These are phyloP conservation scores for Paxillus rubicundulus DNA, from an alignment of 768 basidiomycete species.

Conservation along the genomic window DNA sequence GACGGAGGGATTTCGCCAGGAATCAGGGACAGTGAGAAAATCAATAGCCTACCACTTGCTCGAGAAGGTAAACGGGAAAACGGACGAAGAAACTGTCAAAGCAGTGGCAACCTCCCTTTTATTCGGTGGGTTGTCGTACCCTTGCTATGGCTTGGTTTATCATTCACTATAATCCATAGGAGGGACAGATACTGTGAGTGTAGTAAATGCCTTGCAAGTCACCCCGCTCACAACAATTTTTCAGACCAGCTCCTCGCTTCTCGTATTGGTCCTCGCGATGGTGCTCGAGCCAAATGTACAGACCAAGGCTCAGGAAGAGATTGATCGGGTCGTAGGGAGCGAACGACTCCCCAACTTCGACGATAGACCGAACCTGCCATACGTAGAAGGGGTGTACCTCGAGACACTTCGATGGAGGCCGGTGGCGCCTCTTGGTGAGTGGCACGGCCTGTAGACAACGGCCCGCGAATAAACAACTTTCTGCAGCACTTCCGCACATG, in stretches of 20 bases:
- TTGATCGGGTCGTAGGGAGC: constrained; percentile 31
- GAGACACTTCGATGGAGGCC: constrained; percentile 35
- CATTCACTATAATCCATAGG: constrained; percentile 11
- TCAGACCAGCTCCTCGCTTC: constrained; percentile 15
- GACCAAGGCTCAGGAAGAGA: constrained; percentile 29
- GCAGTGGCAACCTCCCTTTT: constrained; percentile 23
- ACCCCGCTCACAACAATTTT: neutral
- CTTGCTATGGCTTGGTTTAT: neutral
- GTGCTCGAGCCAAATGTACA: constrained; percentile 31
- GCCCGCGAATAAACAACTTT: neutral
- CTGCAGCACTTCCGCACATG: constrained; percentile 23
- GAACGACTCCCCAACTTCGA: constrained; percentile 27
- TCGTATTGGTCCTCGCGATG: constrained; percentile 35
- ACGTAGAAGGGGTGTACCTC: constrained; percentile 28
- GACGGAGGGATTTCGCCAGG: constrained; percentile 10
- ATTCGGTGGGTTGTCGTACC: constrained; percentile 14
- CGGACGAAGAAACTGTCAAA: constrained; percentile 14
- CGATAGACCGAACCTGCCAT: constrained; percentile 30
- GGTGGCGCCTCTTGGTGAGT: constrained; percentile 26
- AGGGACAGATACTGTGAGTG: constrained; percentile 29
- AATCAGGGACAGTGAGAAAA: constrained; percentile 16
- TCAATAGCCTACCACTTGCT: constrained; percentile 22
- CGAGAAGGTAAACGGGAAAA: neutral
- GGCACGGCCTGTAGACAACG: neutral
- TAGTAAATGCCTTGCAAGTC: neutral